Evolutionary conservation across 345 rosid genomes (phyloP).

Genomic region (Salix udensis): DNA sequence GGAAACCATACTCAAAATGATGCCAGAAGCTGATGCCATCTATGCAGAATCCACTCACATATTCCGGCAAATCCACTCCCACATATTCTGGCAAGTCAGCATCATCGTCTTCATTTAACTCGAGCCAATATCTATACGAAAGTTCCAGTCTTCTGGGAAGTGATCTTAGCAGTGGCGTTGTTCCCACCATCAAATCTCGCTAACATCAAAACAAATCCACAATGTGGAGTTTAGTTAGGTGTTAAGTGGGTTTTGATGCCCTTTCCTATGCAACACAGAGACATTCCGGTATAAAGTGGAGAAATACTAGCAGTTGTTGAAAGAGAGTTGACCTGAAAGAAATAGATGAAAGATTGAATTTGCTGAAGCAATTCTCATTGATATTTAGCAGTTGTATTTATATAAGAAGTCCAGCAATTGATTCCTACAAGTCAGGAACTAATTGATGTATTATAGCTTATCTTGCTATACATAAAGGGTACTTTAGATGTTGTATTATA

Average conservation of each 20-base stretch:
- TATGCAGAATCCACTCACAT: neutral
- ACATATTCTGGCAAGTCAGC: conserved; percentile 33
- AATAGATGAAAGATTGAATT: too few relatives aligned
- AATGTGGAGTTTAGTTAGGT: neutral
- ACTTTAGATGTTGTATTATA: neutral
- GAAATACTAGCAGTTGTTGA: neutral
- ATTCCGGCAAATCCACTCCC: conserved; percentile 30
- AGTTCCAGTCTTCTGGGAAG: conserved; percentile 50
- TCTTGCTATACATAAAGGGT: too few relatives aligned
- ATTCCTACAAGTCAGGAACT: too few relatives aligned
- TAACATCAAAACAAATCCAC: conserved; percentile 15
- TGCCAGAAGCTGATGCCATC: conserved; percentile 37
- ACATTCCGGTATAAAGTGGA: neutral
- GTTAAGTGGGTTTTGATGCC: neutral
- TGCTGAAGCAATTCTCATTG: too few relatives aligned
- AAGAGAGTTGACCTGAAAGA: neutral
- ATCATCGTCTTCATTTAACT: conserved; percentile 29
- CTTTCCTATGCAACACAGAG: neutral
- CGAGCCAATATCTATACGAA: conserved; percentile 26
- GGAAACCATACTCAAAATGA: conserved; percentile 49
- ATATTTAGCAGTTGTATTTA: too few relatives aligned
- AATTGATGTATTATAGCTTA: too few relatives aligned
- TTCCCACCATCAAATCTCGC: conserved; percentile 55
- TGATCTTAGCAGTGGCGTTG: conserved; percentile 58
- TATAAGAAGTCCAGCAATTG: too few relatives aligned